Base-by-base conservation (phyloP, 805 yeast genomes). In the Saccharomycopsis selenospora region DNA sequence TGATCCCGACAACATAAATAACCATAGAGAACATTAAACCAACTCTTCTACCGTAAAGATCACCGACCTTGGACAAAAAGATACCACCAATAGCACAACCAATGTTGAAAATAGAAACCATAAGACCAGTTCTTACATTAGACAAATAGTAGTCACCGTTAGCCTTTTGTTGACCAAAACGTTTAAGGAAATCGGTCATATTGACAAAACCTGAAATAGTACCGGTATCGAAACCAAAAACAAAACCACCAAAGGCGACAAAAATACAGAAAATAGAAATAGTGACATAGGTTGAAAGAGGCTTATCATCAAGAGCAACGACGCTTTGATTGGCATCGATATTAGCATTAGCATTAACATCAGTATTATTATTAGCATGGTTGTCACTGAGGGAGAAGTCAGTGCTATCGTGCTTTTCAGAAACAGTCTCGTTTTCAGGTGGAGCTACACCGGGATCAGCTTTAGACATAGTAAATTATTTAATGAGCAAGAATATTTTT, bases 191-290 rank as follows among this genome's bases (percentile, higher is more conserved):
- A 53, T 79, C 78, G n/a, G 69, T 57, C 80, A 81, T 77, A 61
- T 77, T 77, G 44, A 80, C 78, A 58, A 82, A 78, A 56, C 87
- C 87, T 36, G 85, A 79, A 63, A 81, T 76, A 55, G 88, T 80
- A 68, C 88, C 89, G 45, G 86, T 82, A 68, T 82, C 89, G 74
- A 82, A 82, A 52, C 89, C 89, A 59, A 80, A 82, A 41, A 82
- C 81, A 61, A 78, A 82, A 42, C 89, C 90, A 67, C 87, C 88
- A 54, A 82, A 82, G 27, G 87, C 85, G 55, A 82, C 76, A 47
- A 76, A 57, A n/a, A 71, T 56, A 66, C 79, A 75, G 42, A 54
- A 64, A 54, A 52, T 24, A 10, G 38, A 33, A 20, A 33, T 33
- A 20, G 38, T 5, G 10, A 33, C 20, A 14, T 33, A 33, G 38